These are phyloP conservation scores for Yamadazyma dendronema DNA, from an alignment of 1,139 yeast species.

Conservation along the genomic window DNA sequence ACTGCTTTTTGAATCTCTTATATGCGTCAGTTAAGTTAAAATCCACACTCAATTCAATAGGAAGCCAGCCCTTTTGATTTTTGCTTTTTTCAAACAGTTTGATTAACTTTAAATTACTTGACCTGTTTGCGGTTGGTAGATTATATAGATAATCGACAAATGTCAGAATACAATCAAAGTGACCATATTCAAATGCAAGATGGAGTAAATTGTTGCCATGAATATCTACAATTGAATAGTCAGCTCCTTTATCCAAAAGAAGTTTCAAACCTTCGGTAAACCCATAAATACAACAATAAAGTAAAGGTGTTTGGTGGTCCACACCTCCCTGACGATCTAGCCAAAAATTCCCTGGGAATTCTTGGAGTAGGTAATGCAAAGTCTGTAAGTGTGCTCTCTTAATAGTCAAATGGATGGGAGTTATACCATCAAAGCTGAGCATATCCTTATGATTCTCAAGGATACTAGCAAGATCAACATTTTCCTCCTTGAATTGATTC, in stretches of 20 bases:
- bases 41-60: conserved; percentile 43
- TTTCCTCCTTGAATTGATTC: conserved; percentile 17
- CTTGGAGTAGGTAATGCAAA: conserved; percentile 75
- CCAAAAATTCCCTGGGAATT: conserved; percentile 70
- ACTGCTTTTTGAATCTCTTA: conserved; percentile 19
- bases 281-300: conserved; percentile 67
- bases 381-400: conserved; percentile 70
- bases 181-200: conserved; percentile 76
- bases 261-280: conserved; percentile 69
- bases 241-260: conserved; percentile 79
- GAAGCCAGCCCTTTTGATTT: conserved; percentile 69
- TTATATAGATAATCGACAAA: conserved; percentile 41
- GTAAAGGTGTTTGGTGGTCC: conserved; percentile 65
- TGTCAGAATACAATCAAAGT: conserved; percentile 59
- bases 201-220: conserved; percentile 80
- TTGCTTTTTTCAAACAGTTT: conserved; percentile 25
- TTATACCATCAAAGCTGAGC: conserved; percentile 62
- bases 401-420: conserved; percentile 78
- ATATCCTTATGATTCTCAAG: conserved; percentile 27
- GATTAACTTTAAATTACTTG: conserved; percentile 47
- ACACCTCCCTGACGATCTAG: conserved; percentile 49
- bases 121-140: conserved; percentile 13
- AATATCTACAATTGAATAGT: conserved; percentile 56
- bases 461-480: conserved; percentile 18
- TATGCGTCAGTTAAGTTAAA: conserved; percentile 40